These are phyloP conservation scores for Gossypium rotundifolium DNA, from an alignment of 345 rosid genomes.

Conservation along the genomic window DNA sequence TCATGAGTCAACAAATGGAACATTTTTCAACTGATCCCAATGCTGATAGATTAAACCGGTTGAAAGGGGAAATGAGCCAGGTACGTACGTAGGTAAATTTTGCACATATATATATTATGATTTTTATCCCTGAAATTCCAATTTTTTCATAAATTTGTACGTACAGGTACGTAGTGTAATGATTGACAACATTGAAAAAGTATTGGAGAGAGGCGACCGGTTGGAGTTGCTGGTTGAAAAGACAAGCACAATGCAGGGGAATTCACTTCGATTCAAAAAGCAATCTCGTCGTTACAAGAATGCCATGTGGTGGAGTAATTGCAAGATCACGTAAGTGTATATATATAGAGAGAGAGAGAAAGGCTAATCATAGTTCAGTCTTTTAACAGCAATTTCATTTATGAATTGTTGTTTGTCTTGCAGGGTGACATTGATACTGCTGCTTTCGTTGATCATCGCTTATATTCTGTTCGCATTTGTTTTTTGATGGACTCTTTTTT, in stretches of 20 bases:
- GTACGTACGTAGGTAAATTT: constrained; percentile 10
- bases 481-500: constrained; percentile 24
- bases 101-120: neutral
- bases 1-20: constrained; percentile 44
- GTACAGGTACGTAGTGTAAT: constrained; percentile 39
- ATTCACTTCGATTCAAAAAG: constrained; percentile 32
- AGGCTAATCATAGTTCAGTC: neutral
- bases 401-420: neutral
- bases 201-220: constrained; percentile 46
- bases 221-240: constrained; percentile 41
- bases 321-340: constrained; percentile 37
- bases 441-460: constrained; percentile 20
- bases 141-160: neutral
- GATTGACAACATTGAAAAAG: constrained; percentile 47
- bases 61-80: constrained; percentile 51
- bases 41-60: constrained; percentile 38
- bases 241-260: constrained; percentile 35
- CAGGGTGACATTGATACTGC: constrained; percentile 27
- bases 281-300: constrained; percentile 35
- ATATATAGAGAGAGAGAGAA: too few relatives aligned
- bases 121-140: neutral
- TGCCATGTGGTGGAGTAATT: constrained; percentile 41
- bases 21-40: constrained; percentile 34
- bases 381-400: neutral
- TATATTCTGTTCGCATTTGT: constrained; percentile 24